Evolutionary conservation across 495 filamentous ascomycete species (phyloP), one percentile per base, ranked within the genome.

Genomic region (Aspergillus baeticus): DNA sequence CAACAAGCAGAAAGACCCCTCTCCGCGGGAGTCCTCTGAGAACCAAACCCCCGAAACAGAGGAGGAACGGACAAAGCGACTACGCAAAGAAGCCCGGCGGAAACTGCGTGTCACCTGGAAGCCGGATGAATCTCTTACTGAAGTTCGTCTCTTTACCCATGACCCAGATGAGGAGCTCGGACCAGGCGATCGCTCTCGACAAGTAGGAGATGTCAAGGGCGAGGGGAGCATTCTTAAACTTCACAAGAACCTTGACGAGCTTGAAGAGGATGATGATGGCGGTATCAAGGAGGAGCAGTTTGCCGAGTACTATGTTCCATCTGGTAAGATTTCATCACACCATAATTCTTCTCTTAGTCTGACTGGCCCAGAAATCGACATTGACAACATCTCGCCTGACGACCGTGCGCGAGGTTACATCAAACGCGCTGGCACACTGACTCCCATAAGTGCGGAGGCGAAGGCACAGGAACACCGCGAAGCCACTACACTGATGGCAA

Each of bases 141-240:
- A 91, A 60, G 72, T 94, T 34, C 79, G 86, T 39, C 74, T 86
- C 18, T 93, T 96, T 64, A 85, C 83, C 22, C 88, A 91, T 54
- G 85, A 93, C 53, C 88, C 86, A 2, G 88, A 91, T 20, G 90
- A 95, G 66, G 88, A 94, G 52, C 74, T 86, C 55, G 86, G 85
- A n/a, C 86, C 85, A 8, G 79, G 84, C 22, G 79, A 81, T 56
- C 85, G 79, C 49, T 81, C 85, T 33, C 81, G 85, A 35, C 87
- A 92, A 70, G 82, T 81, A 2, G 81, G 82, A 35, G 89, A 92
- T 59, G 83, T 87, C 45, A 84, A 84, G 26, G 81, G 81, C 17
- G 92, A 96, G 73, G 90, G 91, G 29, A 87, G 87, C 57, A 87
- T 89, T 66, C 82, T 94, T 61, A 94, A 91, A 68, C 81, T 88